Percentiles rank a stretch among this genome's conserved stretches.
Conservation (phyloP, 768 basidiomycete species). For the Psilocybe sp. region DNA sequence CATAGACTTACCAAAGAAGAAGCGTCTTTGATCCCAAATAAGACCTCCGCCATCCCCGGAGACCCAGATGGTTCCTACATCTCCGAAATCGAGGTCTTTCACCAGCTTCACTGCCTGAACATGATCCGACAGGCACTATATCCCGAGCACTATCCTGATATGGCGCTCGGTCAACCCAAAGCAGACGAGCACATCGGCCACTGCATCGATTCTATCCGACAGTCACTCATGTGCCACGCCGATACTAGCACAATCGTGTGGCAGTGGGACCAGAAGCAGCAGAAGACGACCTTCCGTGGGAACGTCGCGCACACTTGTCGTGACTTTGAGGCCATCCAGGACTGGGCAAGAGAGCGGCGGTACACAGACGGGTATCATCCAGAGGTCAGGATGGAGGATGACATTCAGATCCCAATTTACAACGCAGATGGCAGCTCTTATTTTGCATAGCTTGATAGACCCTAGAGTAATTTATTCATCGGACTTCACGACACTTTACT, state of each 20-base stretch:
- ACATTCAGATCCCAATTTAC: no score
- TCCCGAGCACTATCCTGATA: slow-evolving; percentile 11
- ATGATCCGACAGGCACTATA: slow-evolving; percentile 14
- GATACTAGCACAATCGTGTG: slow-evolving; percentile 15
- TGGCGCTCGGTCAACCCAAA: slow-evolving; percentile 6
- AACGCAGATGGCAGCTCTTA: no score
- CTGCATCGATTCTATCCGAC: slow-evolving; percentile 17
- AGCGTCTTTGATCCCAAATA: slow-evolving; percentile 19
- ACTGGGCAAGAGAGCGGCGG: slow-evolving; percentile 10
- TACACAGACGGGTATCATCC: no score
- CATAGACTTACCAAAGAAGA: slow-evolving; percentile 14
- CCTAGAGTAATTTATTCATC: no score
- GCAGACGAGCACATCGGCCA: slow-evolving; percentile 15
- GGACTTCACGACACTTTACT: no score
- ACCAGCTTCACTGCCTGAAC: slow-evolving; percentile 23
- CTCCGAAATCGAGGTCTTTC: slow-evolving; percentile 19
- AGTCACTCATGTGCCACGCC: slow-evolving; percentile 16
- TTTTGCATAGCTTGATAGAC: no score
- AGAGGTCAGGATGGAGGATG: no score
- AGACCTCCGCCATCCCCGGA: slow-evolving; percentile 15
- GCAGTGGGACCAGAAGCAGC: slow-evolving; percentile 12
- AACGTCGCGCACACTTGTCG: slow-evolving; percentile 12
- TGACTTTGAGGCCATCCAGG: slow-evolving; percentile 12
- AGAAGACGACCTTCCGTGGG: slow-evolving; percentile 4
- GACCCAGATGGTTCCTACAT: slow-evolving; percentile 17